Evolutionary conservation across 75 land plant species (phyloP), one percentile per base, ranked within the genome.

Genomic region (Cryptomeria japonica): DNA sequence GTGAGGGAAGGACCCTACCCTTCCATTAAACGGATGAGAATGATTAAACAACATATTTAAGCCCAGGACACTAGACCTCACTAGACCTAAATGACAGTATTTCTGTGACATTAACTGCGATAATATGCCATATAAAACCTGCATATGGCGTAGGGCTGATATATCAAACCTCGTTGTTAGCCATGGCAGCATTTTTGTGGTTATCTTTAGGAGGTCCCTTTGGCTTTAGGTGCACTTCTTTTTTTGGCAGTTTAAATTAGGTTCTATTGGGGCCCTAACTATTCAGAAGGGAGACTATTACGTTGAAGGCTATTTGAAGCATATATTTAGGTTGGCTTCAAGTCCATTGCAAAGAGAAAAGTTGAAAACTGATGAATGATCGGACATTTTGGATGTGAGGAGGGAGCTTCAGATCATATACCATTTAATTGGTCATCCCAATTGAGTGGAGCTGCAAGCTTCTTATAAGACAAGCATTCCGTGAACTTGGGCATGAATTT

Each of bases 351-450:
- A 25, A 90, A 91, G 18, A 77, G 94, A 22, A n/a, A n/a, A n/a
- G n/a, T n/a, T n/a, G n/a, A n/a, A 89, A 90, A 73, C 89, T 94
- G 36, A n/a, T 89, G 0, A 58, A 32, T 86, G 58, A 47, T 91
- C 87, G 42, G 95, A 94, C 72, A 64, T 91, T 11, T 92, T 91
- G 88, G 93, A 92, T 44, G 92, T 91, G 14, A 86, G 91, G 22
- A 84, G 94, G 13, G 94, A 92, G 83, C 90, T 94, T 15, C 95
- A 94, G 90, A 93, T 94, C 85, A 93, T 93, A 93, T 88, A 93
- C 87, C 94, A 94, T 64, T 87, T 93, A 22, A 89, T 90, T 46
- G 95, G 94, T 9, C 89, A 94, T 79, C 86, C 88, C 10, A 89
- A 94, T 85, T 88, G 91, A 4, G 95, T 94, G 70, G 95, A 93